Conservation (phyloP, 352 stramenopile species). For the Phytophthora pseudosyringae region DNA sequence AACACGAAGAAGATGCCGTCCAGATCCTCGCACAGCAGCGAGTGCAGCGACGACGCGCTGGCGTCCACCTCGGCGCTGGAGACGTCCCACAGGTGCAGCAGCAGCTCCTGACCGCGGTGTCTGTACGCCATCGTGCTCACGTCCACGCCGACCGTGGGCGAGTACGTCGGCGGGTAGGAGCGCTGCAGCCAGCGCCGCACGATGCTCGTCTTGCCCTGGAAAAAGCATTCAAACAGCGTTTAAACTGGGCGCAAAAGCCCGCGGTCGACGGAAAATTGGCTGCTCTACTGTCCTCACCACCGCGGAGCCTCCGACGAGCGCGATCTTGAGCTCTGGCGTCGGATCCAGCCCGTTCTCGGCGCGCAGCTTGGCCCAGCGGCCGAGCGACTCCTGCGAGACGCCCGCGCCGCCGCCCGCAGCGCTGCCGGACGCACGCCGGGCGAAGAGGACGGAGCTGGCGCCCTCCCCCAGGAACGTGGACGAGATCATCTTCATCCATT, state of each 20-base stretch:
- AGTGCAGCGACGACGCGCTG: conserved; percentile 63
- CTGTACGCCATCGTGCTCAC: conserved; percentile 57
- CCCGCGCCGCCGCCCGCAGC: neutral
- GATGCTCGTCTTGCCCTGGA: conserved; percentile 85
- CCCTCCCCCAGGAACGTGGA: conserved; percentile 76
- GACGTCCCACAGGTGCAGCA: conserved; percentile 82
- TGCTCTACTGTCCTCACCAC: conserved; percentile 47
- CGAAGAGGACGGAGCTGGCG: conserved; percentile 46
- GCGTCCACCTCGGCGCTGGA: conserved; percentile 76
- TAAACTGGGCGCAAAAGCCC: neutral
- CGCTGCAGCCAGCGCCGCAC: conserved; percentile 77
- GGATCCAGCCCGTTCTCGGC: conserved; percentile 46
- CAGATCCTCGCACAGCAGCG: conserved; percentile 77
- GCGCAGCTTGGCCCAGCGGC: conserved; percentile 25
- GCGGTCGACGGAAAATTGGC: neutral
- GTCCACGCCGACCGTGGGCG: conserved; percentile 83
- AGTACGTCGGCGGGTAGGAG: conserved; percentile 73
- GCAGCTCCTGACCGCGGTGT: conserved; percentile 51
- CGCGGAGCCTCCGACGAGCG: conserved; percentile 74
- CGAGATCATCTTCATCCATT: conserved; percentile 89
- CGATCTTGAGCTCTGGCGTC: conserved; percentile 81
- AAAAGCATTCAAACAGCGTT: neutral
- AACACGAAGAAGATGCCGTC: conserved; percentile 91
- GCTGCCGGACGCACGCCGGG: conserved; percentile 34
- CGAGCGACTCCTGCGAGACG: conserved; percentile 19